Base-by-base conservation (phyloP, 2,329 filamentous ascomycete genomes). In the Diplocarpon rosae region DNA sequence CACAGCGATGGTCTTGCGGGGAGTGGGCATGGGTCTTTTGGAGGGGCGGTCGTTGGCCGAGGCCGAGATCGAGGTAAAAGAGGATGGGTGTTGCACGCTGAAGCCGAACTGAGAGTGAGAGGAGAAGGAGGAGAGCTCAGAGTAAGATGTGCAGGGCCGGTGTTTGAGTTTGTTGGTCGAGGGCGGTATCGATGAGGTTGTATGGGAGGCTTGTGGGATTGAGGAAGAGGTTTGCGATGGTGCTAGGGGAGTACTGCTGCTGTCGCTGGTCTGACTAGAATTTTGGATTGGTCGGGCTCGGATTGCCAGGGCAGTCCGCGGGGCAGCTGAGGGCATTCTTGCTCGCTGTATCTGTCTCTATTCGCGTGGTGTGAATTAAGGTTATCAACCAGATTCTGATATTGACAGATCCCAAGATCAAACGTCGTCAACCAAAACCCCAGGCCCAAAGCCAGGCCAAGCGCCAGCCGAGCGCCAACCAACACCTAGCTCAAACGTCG, bases 1-100 rank as follows among this genome's bases (percentile, higher is more conserved):
- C 61, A 95, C 82, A 62, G 89, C 90, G 59, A 94, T 87, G 44
- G 85, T 92, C 37, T 56, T 49, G 27, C 43, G 50, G 33, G 59
- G 58, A 39, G 56, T 54, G 33, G 55, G 56, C 59, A 61, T 59
- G 47, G 58, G 52, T 51, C 59, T 50, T 54, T 61, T 61, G 2
- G 51, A 34, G 3, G 58, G 57, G n/a, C 58, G 54, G 16, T 56
- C 49, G 14, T 52, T 14, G 39, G 42, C 29, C 30, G 37, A 14
- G 40, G 31, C 16, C 44, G 41, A 10, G n/a, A n/a, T n/a, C n/a
- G n/a, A n/a, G n/a, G n/a, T n/a, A n/a, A n/a, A n/a, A n/a, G n/a
- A n/a, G 47, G 55, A 17, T 44, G 11, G 39, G n/a, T 51, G 45
- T n/a, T 55, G 48, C 2, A 49, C 41, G 10, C 50, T 46, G 37